Base-by-base conservation (phyloP, 208 protist species). In the Eutreptiella sp. region DNA sequence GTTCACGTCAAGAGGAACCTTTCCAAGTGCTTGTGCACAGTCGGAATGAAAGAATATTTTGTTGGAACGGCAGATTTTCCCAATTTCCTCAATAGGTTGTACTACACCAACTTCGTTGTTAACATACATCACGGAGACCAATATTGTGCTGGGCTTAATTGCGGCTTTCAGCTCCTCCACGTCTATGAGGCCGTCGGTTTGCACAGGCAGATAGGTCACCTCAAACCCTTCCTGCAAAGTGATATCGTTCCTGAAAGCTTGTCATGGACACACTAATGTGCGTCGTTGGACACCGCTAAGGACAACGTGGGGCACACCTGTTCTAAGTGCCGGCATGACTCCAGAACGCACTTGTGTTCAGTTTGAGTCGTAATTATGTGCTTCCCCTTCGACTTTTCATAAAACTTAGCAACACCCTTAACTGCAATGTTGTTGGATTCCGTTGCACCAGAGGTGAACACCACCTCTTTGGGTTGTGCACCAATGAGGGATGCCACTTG, bases 371-470 rank as follows among this genome's bases (percentile, higher is more conserved):
- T 99, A 48, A 99, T 89, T 55, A 99, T 82, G 78, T 99, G 97
- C 36, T 95, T 96, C 80, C 98, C 98, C 68, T 89, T 96, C 1
- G 73, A 76, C 28, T 70, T 59, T 61, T 89, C 87, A 58, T 97
- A 88, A 75, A 97, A 98, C 64, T 89, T 83, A n/a, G 93, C 93
- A 0, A 97, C 87, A 38, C 96, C 97, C 76, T 99, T 99, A 39
- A 99, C 84, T 31, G 95, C 91, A 42, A 97, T 93, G 75, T 99
- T 99, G 72, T 99, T 99, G 27, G 78, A 93, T 73, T 99, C 96
- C n/a, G 97, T 99, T 9, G 96, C 97, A 34, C 97, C 97, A 42
- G 84, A 94, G n/a, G 97, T 99, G 77, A 99, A 99, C 57, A 99
- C 82, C 28, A 99, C 88, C 62, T 99, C 96, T 66, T 98, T 98